Base-by-base conservation (phyloP, 139 green algal genomes). In the Chlamydomonas sp. region DNA sequence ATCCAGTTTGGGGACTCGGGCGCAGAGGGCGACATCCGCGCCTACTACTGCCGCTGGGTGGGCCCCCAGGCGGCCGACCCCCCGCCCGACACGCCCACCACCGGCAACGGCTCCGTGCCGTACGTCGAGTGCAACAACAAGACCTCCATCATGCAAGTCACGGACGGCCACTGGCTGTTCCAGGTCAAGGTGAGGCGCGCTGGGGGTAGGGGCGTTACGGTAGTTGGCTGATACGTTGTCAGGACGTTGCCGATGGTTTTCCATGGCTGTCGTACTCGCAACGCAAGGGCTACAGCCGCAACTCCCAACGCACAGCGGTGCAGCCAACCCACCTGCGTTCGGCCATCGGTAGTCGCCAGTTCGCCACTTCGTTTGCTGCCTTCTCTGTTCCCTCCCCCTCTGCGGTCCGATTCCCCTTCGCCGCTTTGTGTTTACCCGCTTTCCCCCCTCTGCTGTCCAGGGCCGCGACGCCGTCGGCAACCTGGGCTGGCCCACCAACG, bases 151-250 rank as follows among this genome's bases (percentile, higher is more conserved):
- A 49, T 49, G 31, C 31, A 89, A 20, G 85, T 89, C 15, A 89
- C 77, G 3, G 85, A 89, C 20, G 85, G 85, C 61, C 85, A 79
- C 77, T 89, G 85, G 85, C 77, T 89, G 77, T 89, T 89, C 77
- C 85, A 89, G 20, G 85, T 84, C 77, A 83, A 84, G 67, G 85
- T 84, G 62, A 7, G 80, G 61, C 2, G 78, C 1, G 71, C 14
- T 15, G 71, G 16, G 71, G 3, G 3, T 12, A 18, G 18, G 18
- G 71, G 71, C 8, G 71, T 5, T n/a, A 18, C 17, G 71, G 71
- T 76, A 61, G 57, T 66, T 1, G 49, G 59, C 16, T 49, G 31
- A 49, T 49, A 49, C 31, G 31, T 49, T 49, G 31, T 49, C 31
- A 49, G 31, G 31, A 49, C 31, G 31, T 49, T 49, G 31, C 31